These are phyloP conservation scores for Nigrospora oryzae DNA, from an alignment of 2,329 filamentous ascomycete species.

Conservation along the genomic window DNA sequence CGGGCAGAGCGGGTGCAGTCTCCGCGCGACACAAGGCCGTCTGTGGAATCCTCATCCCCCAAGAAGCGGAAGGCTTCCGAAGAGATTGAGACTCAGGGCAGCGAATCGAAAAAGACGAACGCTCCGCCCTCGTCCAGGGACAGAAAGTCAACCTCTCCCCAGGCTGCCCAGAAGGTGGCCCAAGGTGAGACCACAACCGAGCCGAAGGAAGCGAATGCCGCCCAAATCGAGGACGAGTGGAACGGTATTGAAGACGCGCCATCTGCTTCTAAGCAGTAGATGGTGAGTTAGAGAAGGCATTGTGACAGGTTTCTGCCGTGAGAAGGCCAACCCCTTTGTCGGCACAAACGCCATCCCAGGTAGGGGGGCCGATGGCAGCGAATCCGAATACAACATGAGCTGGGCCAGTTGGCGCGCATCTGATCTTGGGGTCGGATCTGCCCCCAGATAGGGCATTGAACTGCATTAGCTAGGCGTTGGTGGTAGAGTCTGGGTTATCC, in stretches of 20 bases:
- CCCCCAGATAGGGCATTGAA: neutral
- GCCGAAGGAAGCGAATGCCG: neutral
- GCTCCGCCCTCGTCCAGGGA: neutral
- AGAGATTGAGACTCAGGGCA: neutral
- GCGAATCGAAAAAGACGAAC: neutral
- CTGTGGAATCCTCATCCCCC: constrained; percentile 3
- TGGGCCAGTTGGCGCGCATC: too few species aligned
- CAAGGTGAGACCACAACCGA: neutral
- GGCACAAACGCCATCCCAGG: neutral
- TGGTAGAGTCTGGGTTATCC: too few species aligned
- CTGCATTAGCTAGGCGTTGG: constrained; percentile 5
- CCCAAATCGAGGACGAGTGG: neutral
- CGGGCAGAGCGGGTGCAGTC: neutral
- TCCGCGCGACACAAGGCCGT: neutral
- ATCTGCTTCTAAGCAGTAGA: neutral
- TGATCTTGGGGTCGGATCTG: too few species aligned
- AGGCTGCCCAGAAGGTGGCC: neutral
- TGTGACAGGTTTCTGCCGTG: neutral
- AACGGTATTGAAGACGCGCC: neutral
- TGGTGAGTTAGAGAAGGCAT: neutral
- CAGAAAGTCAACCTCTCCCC: constrained; percentile 1
- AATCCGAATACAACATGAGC: too few species aligned
- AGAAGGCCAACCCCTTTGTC: neutral
- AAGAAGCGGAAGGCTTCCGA: constrained; percentile 6
- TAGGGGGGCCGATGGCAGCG: too few species aligned